Evolutionary conservation across 2,329 filamentous ascomycete species (phyloP), one percentile per base, ranked within the genome.

Genomic region (Monosporascus sp.): DNA sequence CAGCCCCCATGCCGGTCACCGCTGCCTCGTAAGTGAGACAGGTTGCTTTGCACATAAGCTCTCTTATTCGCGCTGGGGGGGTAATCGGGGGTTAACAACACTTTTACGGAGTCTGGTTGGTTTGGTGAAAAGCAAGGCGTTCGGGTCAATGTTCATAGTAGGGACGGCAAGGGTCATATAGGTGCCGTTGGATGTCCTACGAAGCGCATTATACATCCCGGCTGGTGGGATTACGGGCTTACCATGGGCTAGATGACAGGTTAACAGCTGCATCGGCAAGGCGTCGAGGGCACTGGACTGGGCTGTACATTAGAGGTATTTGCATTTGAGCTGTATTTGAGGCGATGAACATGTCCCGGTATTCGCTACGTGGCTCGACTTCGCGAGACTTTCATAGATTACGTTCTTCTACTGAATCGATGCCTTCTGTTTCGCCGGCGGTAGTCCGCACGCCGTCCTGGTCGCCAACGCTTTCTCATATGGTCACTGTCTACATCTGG

Each of bases 1-100:
- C 80, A 0, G 75, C 72, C 17, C 78, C 78, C 3, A 66, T 75
- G 52, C 67, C 77, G n/a, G 69, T 80, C 50, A 64, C 73, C 27
- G 75, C 78, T 24, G 74, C 76, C 20, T 79, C 63, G 37, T 66
- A 58, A 55, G 27, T n/a, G 27, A 50, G 44, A 35, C 27, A 43
- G 26, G 22, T 35, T 31, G 38, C 31, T 37, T 37, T 41, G n/a
- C 38, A 41, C 31, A 38, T 50, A 49, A n/a, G 19, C 24, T 40
- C 24, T 14, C 26, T 50, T 35, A 51, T 43, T 51, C 19, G 11
- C 11, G 31, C 31, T 5, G 27, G 11, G 14, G 14, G 31, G 9
- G 31, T 35, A 35, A 35, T 14, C 11, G 31, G 31, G 1, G 9
- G 9, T 11, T 14, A 35, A 14, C 7, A 16, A 16, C 14, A 16